These are phyloP conservation scores for Hevea brasiliensis DNA, from an alignment of 345 rosid genomes.

Conservation along the genomic window DNA sequence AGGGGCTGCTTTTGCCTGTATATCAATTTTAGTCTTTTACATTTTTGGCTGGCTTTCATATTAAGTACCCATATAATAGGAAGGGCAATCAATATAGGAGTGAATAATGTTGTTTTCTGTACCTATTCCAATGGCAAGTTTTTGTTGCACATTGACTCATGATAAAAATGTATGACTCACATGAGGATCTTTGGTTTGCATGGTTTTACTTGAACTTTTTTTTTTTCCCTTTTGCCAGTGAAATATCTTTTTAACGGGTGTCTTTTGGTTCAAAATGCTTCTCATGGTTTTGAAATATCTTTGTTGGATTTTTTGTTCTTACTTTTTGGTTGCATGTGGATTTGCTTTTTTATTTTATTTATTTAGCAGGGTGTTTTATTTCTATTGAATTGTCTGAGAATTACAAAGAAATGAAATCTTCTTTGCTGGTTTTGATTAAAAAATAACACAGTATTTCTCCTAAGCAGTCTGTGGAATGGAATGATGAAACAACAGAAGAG, in stretches of 20 bases:
- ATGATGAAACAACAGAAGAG: constrained; percentile 86
- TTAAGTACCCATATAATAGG: not conserved
- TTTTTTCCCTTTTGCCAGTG: not conserved
- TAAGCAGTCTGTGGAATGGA: constrained; percentile 88
- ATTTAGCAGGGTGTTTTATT: not conserved
- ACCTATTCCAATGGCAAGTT: not conserved
- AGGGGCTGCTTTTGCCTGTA: too few relatives aligned
- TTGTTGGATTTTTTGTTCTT: too few relatives aligned
- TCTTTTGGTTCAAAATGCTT: not conserved
- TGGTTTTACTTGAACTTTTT: too few relatives aligned
- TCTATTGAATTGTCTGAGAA: not conserved
- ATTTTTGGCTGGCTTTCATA: too few relatives aligned
- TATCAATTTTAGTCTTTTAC: not conserved
- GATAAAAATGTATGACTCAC: too few relatives aligned
- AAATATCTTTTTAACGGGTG: not conserved
- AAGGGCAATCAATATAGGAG: not conserved
- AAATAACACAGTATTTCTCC: constrained; percentile 14
- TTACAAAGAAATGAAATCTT: not conserved
- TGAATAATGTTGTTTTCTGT: not conserved
- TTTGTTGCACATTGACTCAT: not conserved
- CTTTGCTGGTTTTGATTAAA: not conserved
- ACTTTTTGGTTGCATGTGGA: not conserved
- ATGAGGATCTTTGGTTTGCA: too few relatives aligned
- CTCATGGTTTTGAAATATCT: not conserved
- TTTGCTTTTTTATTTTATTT: not conserved